Conservation (phyloP, 768 basidiomycete species). For the Auricularia cornea region DNA sequence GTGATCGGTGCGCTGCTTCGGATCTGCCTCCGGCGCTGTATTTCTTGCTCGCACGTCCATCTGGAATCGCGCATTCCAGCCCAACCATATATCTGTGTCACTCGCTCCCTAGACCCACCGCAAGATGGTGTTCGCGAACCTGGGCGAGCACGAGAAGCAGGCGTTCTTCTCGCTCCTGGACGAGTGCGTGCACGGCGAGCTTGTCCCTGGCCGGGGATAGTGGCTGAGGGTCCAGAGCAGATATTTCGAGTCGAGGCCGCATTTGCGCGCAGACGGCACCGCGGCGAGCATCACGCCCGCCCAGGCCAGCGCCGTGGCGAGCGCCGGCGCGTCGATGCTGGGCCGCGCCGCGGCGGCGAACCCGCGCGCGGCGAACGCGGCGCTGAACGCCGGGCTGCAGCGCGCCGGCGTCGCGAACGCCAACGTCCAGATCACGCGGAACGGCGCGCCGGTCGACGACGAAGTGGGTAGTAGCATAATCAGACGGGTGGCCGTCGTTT, state of each 20-base stretch:
- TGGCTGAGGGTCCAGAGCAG: constrained; percentile 25
- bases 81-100: no score
- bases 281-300: constrained; percentile 4
- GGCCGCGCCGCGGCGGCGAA: constrained; percentile 37
- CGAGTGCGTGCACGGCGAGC: constrained; percentile 40
- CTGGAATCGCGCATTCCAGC: no score
- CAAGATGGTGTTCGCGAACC: constrained; percentile 63
- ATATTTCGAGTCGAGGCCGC: constrained; percentile 67
- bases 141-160: constrained; percentile 60
- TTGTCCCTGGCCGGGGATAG: neutral
- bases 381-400: constrained; percentile 35
- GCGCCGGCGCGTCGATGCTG: constrained; percentile 34
- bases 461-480: neutral
- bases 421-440: constrained; percentile 29
- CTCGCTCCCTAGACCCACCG: neutral
- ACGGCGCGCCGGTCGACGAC: neutral
- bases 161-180: constrained; percentile 77
- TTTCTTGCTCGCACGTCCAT: no score
- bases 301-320: constrained; percentile 6
- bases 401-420: constrained; percentile 25
- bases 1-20: no score
- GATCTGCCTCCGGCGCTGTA: no score
- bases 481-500: no score
- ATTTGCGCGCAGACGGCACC: constrained; percentile 38
- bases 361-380: constrained; percentile 33